Percentiles rank a stretch among this genome's conserved stretches.
These are phyloP conservation scores for Zymoseptoria tritici DNA, from an alignment of 2,329 filamentous ascomycete genomes.

Conservation along the genomic window DNA sequence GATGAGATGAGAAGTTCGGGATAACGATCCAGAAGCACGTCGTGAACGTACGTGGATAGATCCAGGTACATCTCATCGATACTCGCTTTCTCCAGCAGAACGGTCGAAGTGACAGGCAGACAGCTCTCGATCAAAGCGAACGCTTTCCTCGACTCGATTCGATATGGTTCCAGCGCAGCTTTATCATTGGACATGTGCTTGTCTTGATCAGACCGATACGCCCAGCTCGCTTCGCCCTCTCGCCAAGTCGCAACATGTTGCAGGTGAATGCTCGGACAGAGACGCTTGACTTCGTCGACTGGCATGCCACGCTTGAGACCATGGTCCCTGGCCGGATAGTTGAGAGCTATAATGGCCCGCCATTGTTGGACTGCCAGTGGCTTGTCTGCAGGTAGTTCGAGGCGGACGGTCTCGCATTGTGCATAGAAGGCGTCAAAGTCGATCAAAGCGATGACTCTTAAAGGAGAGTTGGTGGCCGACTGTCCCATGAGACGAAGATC, in stretches of 20 bases:
- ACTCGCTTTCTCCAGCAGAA: slow-evolving; percentile 78
- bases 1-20: slow-evolving; percentile 60
- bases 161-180: slow-evolving; percentile 87
- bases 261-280: slow-evolving; percentile 73
- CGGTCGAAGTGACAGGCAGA: slow-evolving; percentile 55
- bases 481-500: slow-evolving; percentile 69
- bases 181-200: slow-evolving; percentile 81
- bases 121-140: slow-evolving; percentile 67
- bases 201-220: slow-evolving; percentile 73
- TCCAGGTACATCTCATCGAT: slow-evolving; percentile 96
- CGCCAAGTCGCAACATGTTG: slow-evolving; percentile 95
- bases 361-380: slow-evolving; percentile 93
- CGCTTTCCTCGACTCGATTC: slow-evolving; percentile 78
- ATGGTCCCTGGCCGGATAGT: slow-evolving; percentile 79
- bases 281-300: slow-evolving; percentile 71
- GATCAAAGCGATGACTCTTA: slow-evolving; percentile 82
- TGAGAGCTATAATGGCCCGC: slow-evolving; percentile 90
- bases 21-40: slow-evolving; percentile 66
- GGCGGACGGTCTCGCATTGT: slow-evolving; percentile 88
- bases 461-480: slow-evolving; percentile 63
- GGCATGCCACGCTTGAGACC: slow-evolving; percentile 75
- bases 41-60: slow-evolving; percentile 75
- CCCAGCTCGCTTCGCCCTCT: slow-evolving; percentile 86
- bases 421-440: slow-evolving; percentile 95
- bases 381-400: slow-evolving; percentile 63